These are phyloP conservation scores for Hymenoscyphus scutula DNA, from an alignment of 2,329 filamentous ascomycete species.

Conservation along the genomic window DNA sequence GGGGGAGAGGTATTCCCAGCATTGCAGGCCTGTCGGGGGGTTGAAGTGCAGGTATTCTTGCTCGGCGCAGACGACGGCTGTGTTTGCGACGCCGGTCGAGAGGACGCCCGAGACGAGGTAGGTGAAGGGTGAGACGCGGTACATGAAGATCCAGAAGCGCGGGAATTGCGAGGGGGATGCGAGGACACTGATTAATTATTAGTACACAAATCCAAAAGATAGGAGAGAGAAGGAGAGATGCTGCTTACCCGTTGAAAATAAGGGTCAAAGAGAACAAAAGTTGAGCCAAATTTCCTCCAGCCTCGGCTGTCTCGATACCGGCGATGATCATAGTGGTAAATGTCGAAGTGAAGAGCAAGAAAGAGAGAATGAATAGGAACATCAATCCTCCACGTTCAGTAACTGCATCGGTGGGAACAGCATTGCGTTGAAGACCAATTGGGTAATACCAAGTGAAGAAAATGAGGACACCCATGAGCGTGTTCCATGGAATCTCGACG, in stretches of 20 bases:
- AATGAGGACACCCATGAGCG: slow-evolving; percentile 69
- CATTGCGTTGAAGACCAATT: slow-evolving; percentile 72
- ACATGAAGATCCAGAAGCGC: slow-evolving; percentile 82
- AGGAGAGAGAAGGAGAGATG: background rate
- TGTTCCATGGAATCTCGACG: slow-evolving; percentile 82
- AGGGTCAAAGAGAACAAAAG: slow-evolving; percentile 70
- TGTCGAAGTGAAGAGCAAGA: slow-evolving; percentile 77
- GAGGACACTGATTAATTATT: slow-evolving; percentile 52
- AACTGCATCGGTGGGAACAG: slow-evolving; percentile 57
- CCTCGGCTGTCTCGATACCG: slow-evolving; percentile 71
- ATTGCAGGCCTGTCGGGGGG: slow-evolving; percentile 56
- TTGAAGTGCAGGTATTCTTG: slow-evolving; percentile 67
- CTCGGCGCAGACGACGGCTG: slow-evolving; percentile 59
- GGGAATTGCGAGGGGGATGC: slow-evolving; percentile 61
- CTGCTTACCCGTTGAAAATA: slow-evolving; percentile 57
- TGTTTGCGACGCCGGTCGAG: slow-evolving; percentile 66
- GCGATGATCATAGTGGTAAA: slow-evolving; percentile 79
- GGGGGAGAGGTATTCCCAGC: slow-evolving; percentile 52
- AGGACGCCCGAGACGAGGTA: slow-evolving; percentile 76
- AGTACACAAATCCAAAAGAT: slow-evolving; percentile 35
- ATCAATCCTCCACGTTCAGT: slow-evolving; percentile 72
- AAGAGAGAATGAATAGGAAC: slow-evolving; percentile 72
- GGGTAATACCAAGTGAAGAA: slow-evolving; percentile 86
- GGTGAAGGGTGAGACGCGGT: slow-evolving; percentile 76
- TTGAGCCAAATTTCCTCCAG: slow-evolving; percentile 72